Conservation (phyloP, 805 yeast species). For the Cyberlindnera lachancei region DNA sequence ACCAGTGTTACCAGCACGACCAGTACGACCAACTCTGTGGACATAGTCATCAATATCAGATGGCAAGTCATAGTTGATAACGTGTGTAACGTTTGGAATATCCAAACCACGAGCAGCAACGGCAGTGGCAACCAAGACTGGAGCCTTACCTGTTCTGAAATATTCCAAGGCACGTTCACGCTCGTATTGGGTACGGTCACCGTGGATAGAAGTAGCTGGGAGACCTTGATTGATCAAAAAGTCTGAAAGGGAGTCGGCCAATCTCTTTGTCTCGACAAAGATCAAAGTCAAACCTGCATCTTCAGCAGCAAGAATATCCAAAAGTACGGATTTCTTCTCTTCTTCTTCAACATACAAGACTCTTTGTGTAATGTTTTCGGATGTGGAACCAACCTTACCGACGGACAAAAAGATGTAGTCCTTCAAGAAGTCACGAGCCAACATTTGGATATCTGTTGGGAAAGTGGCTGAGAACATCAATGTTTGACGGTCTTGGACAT, state of each 20-base stretch:
- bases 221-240: conserved; percentile 81
- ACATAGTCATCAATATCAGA: conserved; percentile 97
- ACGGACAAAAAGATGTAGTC: conserved; percentile 94
- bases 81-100: conserved; percentile 98
- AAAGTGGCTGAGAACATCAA: conserved; percentile 98
- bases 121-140: conserved; percentile 96
- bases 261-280: conserved; percentile 96
- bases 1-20: conserved; percentile 99
- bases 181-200: conserved; percentile 97
- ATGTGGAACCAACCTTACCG: conserved; percentile 98
- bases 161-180: conserved; percentile 96
- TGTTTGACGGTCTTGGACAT: conserved; percentile 85
- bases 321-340: conserved; percentile 84
- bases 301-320: conserved; percentile 78
- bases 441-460: conserved; percentile 95
- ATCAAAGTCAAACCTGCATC: conserved; percentile 84
- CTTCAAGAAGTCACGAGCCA: conserved; percentile 95
- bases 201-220: conserved; percentile 98
- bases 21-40: conserved; percentile 99
- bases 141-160: conserved; percentile 87
- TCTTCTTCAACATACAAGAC: conserved; percentile 86
- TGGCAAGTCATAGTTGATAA: conserved; percentile 95
- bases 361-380: conserved; percentile 96
- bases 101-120: conserved; percentile 99
- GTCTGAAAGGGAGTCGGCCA: conserved; percentile 95